A percentile compares a stretch with the other conserved stretches of the same genome.
These are phyloP conservation scores for Phialophora tarda DNA, from an alignment of 2,329 filamentous ascomycete species.

Conservation along the genomic window DNA sequence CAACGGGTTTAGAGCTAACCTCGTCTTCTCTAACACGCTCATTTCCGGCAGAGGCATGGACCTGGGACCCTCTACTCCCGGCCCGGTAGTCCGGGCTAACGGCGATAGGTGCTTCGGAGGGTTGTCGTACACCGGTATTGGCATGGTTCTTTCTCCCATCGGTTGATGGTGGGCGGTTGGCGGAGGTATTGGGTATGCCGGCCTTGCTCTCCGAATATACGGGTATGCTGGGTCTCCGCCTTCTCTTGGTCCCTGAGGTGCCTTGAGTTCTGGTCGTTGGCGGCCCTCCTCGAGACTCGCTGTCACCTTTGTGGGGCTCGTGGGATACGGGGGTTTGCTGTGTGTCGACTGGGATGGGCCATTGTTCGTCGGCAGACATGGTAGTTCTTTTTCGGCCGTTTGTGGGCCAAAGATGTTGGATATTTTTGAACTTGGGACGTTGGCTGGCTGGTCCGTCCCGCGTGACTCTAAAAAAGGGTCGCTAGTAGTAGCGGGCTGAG, in stretches of 20 bases:
- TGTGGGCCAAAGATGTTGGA: constrained; percentile 29
- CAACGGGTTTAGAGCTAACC: constrained; percentile 26
- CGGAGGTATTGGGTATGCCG: constrained; percentile 15
- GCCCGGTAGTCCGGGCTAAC: constrained; percentile 39
- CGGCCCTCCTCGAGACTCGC: background rate
- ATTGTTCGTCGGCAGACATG: constrained; percentile 39
- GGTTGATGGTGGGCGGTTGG: constrained; percentile 1
- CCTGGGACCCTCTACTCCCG: constrained; percentile 33
- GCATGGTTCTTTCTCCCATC: constrained; percentile 28
- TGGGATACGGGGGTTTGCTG: constrained; percentile 4
- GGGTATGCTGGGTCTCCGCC: constrained; percentile 25
- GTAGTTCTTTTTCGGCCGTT: constrained; percentile 35
- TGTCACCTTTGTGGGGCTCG: constrained; percentile 4
- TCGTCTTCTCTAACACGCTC: constrained; percentile 15
- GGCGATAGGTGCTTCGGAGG: constrained; percentile 40
- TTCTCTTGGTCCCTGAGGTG: constrained; percentile 23
- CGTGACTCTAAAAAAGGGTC: constrained; percentile 42
- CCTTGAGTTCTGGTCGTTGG: background rate
- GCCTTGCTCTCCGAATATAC: constrained; percentile 19
- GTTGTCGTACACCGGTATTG: constrained; percentile 35
- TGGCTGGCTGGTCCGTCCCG: constrained; percentile 14
- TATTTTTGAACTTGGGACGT: constrained; percentile 27
- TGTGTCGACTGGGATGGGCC: constrained; percentile 38
- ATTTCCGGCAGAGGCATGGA: constrained; percentile 22
- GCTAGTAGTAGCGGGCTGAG: constrained; percentile 12